Evolutionary conservation across 768 basidiomycete genomes (phyloP).

Genomic region (Boletus rubroflammeus): DNA sequence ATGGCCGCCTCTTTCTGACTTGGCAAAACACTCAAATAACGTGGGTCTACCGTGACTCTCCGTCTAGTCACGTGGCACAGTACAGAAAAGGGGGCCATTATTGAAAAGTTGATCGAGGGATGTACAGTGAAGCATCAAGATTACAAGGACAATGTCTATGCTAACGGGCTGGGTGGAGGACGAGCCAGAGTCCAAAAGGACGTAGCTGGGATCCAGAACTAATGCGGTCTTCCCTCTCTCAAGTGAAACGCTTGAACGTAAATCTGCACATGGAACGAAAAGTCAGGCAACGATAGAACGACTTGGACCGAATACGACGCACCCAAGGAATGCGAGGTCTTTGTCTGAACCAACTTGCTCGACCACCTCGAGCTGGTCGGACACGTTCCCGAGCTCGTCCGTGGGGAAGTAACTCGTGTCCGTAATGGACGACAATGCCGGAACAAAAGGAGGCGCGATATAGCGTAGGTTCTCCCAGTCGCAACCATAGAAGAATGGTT

Average conservation of each 20-base stretch:
- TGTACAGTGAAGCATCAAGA: constrained; percentile 23
- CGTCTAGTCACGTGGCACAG: constrained; percentile 18
- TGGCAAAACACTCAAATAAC: neutral
- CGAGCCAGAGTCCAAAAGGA: constrained; percentile 2
- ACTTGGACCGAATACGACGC: constrained; percentile 18
- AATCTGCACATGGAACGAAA: constrained; percentile 45
- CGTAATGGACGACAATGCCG: constrained; percentile 85
- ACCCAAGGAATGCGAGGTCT: constrained; percentile 67
- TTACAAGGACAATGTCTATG: constrained; percentile 29
- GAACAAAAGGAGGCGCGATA: constrained; percentile 95
- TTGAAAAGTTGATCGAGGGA: neutral
- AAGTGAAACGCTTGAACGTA: constrained; percentile 76
- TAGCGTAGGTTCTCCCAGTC: constrained; percentile 90
- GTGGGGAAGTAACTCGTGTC: constrained; percentile 98
- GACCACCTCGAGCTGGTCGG: constrained; percentile 55
- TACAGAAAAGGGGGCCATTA: neutral
- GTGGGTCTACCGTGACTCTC: neutral
- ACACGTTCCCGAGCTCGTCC: constrained; percentile 77
- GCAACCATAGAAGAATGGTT: constrained; percentile 93
- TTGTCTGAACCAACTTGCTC: constrained; percentile 65
- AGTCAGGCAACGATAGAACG: constrained; percentile 1
- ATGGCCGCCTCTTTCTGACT: constrained; percentile 35
- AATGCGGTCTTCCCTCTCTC: constrained; percentile 3
- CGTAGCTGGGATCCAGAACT: neutral
- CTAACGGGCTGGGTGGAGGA: constrained; percentile 27